Percentiles rank a stretch among this genome's conserved stretches.
Conservation (phyloP, 306 rosid species). For the Acacia melanoxylon region DNA sequence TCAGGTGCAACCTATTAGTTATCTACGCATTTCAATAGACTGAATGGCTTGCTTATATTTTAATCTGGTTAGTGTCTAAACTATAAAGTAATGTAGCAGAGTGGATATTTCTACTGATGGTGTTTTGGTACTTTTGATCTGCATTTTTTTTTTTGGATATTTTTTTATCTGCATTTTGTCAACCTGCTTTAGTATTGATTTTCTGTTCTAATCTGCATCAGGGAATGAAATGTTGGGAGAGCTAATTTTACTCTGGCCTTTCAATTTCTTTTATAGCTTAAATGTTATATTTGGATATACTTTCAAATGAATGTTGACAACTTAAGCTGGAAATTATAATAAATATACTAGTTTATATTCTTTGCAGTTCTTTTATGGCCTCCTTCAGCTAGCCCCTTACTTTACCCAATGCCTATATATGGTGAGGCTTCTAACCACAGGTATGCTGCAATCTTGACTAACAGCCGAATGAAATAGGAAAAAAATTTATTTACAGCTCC, state of each 20-base stretch:
- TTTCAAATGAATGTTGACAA: constrained; percentile 2
- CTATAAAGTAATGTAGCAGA: neutral
- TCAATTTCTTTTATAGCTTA: neutral
- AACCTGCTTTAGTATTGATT: neutral
- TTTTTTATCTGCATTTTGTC: neutral
- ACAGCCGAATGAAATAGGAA: neutral
- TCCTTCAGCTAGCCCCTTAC: constrained; percentile 81
- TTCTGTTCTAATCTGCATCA: neutral
- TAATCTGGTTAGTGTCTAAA: constrained; percentile 14
- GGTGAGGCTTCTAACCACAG: constrained; percentile 99
- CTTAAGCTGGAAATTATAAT: neutral
- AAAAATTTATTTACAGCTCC: neutral
- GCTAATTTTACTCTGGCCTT: neutral
- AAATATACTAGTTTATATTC: constrained; percentile 22
- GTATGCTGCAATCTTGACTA: constrained; percentile 41
- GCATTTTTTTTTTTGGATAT: too few species aligned
- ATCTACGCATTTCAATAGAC: constrained; percentile 11
- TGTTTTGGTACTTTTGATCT: neutral
- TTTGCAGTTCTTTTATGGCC: constrained; percentile 87
- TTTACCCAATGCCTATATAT: constrained; percentile 84
- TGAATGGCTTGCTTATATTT: constrained; percentile 13
- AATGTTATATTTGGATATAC: neutral
- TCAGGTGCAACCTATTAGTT: constrained; percentile 23
- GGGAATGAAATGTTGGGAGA: constrained; percentile 10
- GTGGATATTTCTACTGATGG: neutral